These are phyloP conservation scores for Globisporangium paddicum DNA, from an alignment of 352 stramenopile species.

Conservation along the genomic window DNA sequence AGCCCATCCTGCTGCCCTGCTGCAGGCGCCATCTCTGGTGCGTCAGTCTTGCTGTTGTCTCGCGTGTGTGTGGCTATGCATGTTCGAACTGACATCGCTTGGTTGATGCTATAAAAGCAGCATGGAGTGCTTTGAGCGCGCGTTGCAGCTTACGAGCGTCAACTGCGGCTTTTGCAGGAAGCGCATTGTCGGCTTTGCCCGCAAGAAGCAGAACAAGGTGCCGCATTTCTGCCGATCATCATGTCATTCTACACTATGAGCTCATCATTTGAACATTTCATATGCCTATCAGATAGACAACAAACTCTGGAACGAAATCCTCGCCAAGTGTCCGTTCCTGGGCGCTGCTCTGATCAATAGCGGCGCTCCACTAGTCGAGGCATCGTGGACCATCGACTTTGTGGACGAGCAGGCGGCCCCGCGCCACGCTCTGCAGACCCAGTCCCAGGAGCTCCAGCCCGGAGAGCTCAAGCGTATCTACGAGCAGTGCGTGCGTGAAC, in stretches of 20 bases:
- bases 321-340: constrained; percentile 43
- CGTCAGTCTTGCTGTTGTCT: not conserved
- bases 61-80: too few species aligned
- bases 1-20: constrained; percentile 64
- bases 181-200: constrained; percentile 67
- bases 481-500: constrained; percentile 27
- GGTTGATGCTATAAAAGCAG: constrained; percentile 11
- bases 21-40: constrained; percentile 72
- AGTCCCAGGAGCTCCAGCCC: constrained; percentile 8
- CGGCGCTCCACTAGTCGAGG: constrained; percentile 15
- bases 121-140: constrained; percentile 66
- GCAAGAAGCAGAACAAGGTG: constrained; percentile 67
- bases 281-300: constrained; percentile 37
- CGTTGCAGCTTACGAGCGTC: constrained; percentile 65
- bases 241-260: not conserved
- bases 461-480: constrained; percentile 42
- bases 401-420: constrained; percentile 42
- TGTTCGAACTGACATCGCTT: too few species aligned
- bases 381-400: constrained; percentile 32
- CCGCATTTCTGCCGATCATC: too few species aligned
- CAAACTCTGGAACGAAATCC: constrained; percentile 49
- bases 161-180: constrained; percentile 81
- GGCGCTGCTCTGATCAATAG: constrained; percentile 2
- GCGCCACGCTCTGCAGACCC: not conserved
- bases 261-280: not conserved